These are phyloP conservation scores for Grigorovia yakushimaensis DNA, from an alignment of 805 yeast species.

Conservation along the genomic window DNA sequence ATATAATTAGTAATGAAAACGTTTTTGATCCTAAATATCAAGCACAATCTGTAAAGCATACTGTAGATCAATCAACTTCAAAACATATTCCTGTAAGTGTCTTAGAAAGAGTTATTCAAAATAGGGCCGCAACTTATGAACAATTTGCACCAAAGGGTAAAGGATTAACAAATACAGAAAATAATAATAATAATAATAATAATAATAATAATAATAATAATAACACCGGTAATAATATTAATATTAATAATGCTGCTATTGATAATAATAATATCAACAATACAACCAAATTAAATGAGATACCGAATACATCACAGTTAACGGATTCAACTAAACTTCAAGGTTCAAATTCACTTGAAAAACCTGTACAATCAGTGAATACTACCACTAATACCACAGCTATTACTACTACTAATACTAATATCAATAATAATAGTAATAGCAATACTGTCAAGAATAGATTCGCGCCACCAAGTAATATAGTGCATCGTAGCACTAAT, in stretches of 20 bases:
- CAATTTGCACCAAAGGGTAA: conserved; percentile 28
- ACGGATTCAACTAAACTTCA: not conserved
- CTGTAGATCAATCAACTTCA: conserved; percentile 60
- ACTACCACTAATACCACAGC: not conserved
- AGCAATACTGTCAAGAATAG: conserved; percentile 3
- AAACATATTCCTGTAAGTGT: conserved; percentile 38
- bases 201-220: not conserved
- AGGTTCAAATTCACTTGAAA: not conserved
- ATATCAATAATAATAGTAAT: not conserved
- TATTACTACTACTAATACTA: too few species aligned
- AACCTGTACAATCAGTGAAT: not conserved
- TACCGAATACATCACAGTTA: not conserved
- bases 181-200: not conserved
- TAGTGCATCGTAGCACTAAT: conserved; percentile 18
- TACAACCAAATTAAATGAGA: not conserved
- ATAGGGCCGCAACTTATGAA: conserved; percentile 19
- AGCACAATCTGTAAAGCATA: conserved; percentile 45
- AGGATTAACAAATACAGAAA: conserved; percentile 5
- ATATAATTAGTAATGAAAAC: conserved; percentile 30
- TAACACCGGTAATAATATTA: not conserved
- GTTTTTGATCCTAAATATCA: conserved; percentile 50
- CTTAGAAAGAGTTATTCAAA: conserved; percentile 18
- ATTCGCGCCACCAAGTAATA: conserved; percentile 21
- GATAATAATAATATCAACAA: not conserved
- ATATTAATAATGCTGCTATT: too few species aligned